Evolutionary conservation across 257 asterid genomes (phyloP).

Genomic region (Solanum pinnatisectum): DNA sequence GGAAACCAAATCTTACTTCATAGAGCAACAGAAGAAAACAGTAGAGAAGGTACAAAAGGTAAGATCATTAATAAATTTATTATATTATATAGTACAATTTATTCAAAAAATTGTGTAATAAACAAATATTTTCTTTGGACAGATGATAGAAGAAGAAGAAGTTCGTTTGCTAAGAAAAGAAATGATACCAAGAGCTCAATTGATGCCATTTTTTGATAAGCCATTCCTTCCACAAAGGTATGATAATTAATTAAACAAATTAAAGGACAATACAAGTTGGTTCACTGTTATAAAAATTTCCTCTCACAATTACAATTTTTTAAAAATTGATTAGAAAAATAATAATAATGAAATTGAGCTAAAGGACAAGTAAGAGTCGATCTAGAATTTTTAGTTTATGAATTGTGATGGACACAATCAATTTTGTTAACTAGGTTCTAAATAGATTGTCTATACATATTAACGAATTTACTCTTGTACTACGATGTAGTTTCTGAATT

Average conservation of each 20-base stretch:
- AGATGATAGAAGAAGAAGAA: conserved; percentile 76
- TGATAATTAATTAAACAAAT: background rate
- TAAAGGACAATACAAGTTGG: background rate
- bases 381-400: background rate
- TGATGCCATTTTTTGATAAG: conserved; percentile 67
- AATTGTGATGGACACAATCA: background rate
- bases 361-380: background rate
- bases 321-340: too few species aligned
- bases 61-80: background rate
- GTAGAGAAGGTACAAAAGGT: conserved; percentile 65
- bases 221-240: conserved; percentile 78
- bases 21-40: conserved; percentile 53
- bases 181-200: conserved; percentile 79
- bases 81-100: background rate
- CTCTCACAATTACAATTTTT: too few species aligned
- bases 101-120: background rate
- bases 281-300: too few species aligned
- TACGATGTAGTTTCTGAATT: background rate
- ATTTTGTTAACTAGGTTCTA: background rate
- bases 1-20: conserved; percentile 42
- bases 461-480: background rate
- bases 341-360: too few species aligned
- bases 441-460: background rate
- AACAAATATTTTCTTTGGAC: background rate
- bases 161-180: conserved; percentile 55